phyloP scores from a whole-genome alignment of 1,139 yeast species.

The Hemisphaericaspora xylanilytica region DNA sequence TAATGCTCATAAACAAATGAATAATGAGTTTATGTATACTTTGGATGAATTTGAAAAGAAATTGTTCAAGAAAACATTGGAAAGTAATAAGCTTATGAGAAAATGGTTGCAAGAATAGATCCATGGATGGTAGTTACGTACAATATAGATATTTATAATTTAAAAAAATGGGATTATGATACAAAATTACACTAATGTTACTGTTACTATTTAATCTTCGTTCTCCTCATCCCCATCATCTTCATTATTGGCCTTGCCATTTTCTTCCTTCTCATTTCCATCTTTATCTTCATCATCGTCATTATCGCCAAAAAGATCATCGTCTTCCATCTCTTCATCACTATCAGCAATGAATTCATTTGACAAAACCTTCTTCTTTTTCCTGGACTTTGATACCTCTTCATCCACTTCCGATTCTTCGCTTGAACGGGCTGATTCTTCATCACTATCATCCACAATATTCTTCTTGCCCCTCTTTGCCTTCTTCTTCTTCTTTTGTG shows the following conservation, averaged over 20 bases:
- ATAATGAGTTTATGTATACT: slow-evolving; percentile 54
- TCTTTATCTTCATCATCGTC: slow-evolving; percentile 7
- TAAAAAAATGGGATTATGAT: too few species aligned
- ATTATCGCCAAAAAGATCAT: slow-evolving; percentile 18
- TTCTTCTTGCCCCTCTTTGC: slow-evolving; percentile 10
- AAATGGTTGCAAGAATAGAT: slow-evolving; percentile 47
- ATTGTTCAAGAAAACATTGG: slow-evolving; percentile 58
- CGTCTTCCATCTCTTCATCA: slow-evolving; percentile 50
- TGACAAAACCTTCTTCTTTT: slow-evolving; percentile 37
- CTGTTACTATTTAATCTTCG: not conserved
- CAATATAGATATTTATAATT: slow-evolving; percentile 3
- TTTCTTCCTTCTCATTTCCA: not conserved
- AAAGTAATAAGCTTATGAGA: slow-evolving; percentile 60
- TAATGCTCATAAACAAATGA: slow-evolving; percentile 45
- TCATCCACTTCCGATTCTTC: slow-evolving; percentile 18
- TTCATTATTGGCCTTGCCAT: slow-evolving; percentile 2
- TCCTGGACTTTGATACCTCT: slow-evolving; percentile 18
- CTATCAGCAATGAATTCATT: slow-evolving; percentile 53
- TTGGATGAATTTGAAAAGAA: slow-evolving; percentile 75
- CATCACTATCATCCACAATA: slow-evolving; percentile 29
- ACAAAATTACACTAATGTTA: slow-evolving; percentile 2
- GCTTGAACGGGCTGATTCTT: slow-evolving; percentile 20
- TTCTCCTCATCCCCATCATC: slow-evolving; percentile 5
- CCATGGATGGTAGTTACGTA: not conserved
- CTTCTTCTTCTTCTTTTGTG: slow-evolving; percentile 16